These are phyloP conservation scores for Dunaliella sp. DNA, from an alignment of 139 green algal species.

Conservation along the genomic window DNA sequence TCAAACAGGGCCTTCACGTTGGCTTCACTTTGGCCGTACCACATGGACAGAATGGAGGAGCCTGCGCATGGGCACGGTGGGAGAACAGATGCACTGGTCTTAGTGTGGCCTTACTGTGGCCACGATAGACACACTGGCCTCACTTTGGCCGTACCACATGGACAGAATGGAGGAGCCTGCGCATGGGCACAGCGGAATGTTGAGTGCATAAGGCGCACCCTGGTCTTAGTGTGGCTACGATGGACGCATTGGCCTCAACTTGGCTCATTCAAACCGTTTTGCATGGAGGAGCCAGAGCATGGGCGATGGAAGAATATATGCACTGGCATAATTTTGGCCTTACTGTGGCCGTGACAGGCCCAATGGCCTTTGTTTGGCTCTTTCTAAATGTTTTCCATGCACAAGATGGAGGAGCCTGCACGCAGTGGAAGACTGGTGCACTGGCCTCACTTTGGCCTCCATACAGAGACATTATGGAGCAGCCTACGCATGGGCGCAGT, in stretches of 20 bases:
- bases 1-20: conserved; percentile 52
- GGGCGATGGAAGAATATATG: too few relatives aligned
- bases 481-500: too few relatives aligned
- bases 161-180: too few relatives aligned
- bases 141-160: conserved; percentile 41
- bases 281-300: conserved; percentile 8
- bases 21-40: conserved; percentile 41
- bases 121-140: conserved; percentile 39
- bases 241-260: conserved; percentile 41
- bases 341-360: too few relatives aligned
- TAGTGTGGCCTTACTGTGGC: neutral
- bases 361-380: too few relatives aligned
- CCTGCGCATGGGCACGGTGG: neutral
- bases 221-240: neutral
- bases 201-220: neutral
- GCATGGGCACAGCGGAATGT: neutral
- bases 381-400: too few relatives aligned
- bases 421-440: too few relatives aligned
- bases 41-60: too few relatives aligned
- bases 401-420: too few relatives aligned
- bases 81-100: neutral
- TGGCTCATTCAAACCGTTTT: conserved; percentile 41
- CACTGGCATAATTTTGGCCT: too few relatives aligned
- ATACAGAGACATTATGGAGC: too few relatives aligned
- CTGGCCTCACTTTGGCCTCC: too few relatives aligned